Conservation (phyloP, 2,329 filamentous ascomycete species). For the Aspergillus piperis region DNA sequence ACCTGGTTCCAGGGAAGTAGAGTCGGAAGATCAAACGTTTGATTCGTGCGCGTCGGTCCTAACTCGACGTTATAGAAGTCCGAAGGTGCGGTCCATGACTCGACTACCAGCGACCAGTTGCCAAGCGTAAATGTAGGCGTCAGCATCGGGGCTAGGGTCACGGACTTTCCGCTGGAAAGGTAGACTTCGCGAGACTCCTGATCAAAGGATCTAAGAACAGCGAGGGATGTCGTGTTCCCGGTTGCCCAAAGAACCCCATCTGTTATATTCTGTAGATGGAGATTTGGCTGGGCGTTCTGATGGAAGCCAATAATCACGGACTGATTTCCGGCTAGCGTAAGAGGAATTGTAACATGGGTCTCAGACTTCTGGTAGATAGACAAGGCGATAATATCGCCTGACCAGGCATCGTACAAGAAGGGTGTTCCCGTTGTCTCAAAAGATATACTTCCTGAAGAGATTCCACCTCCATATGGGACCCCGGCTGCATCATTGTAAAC, state of each 20-base stretch:
- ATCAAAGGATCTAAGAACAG: not conserved
- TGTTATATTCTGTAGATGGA: constrained; percentile 14
- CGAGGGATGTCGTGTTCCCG: not conserved
- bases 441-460: constrained; percentile 25
- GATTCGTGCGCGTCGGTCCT: constrained; percentile 29
- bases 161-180: not conserved
- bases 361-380: constrained; percentile 32
- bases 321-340: constrained; percentile 44
- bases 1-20: constrained; percentile 41
- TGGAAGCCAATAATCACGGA: constrained; percentile 42
- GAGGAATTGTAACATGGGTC: constrained; percentile 32
- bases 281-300: not conserved
- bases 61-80: constrained; percentile 31
- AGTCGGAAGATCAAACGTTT: constrained; percentile 30
- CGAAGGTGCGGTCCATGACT: constrained; percentile 43
- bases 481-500: constrained; percentile 42
- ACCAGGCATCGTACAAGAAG: constrained; percentile 47
- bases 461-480: not conserved
- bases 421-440: constrained; percentile 36
- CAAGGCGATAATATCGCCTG: constrained; percentile 39
- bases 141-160: not conserved
- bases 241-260: not conserved
- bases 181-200: not conserved
- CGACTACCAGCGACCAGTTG: constrained; percentile 41
- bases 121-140: constrained; percentile 20